These are phyloP conservation scores for Tricholomella constricta DNA, from an alignment of 768 basidiomycete species.

Conservation along the genomic window DNA sequence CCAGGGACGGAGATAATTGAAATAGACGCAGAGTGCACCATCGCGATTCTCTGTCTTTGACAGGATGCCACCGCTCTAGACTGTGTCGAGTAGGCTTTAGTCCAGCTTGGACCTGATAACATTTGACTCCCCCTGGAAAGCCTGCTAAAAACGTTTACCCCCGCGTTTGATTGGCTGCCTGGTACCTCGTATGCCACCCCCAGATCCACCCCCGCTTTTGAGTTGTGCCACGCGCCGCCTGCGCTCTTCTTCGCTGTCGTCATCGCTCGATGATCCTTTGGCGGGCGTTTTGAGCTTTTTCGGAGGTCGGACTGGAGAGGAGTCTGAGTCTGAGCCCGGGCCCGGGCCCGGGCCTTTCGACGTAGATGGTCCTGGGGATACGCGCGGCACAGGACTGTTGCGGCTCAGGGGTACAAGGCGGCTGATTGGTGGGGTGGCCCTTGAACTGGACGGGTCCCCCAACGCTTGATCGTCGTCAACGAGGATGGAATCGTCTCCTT, in stretches of 20 bases:
- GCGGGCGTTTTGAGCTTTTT: conserved; percentile 52
- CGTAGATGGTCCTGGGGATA: conserved; percentile 10
- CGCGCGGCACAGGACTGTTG: conserved; percentile 9
- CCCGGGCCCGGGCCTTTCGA: conserved; percentile 20
- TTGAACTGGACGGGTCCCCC: not conserved
- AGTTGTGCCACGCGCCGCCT: conserved; percentile 43
- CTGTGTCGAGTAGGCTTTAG: not conserved
- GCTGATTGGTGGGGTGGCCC: not conserved
- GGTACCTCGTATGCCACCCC: conserved; percentile 46
- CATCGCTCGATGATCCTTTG: conserved; percentile 43
- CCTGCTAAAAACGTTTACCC: conserved; percentile 66
- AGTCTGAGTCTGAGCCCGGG: conserved; percentile 46
- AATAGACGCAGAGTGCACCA: not conserved
- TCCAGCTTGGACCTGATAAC: not conserved
- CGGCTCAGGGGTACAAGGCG: conserved; percentile 3
- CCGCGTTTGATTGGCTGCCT: conserved; percentile 78
- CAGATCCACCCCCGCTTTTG: conserved; percentile 37
- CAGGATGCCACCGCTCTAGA: not conserved
- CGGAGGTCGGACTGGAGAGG: conserved; percentile 49
- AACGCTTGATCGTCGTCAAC: conserved; percentile 8
- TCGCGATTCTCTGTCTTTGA: not conserved
- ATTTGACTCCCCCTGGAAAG: not conserved
- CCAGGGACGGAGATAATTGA: not conserved
- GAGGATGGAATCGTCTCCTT: conserved; percentile 31
- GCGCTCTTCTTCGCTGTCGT: conserved; percentile 60